Percentiles rank a stretch among this genome's conserved stretches.
These are phyloP conservation scores for Amanita subjunquillea DNA, from an alignment of 768 basidiomycete species.

Conservation along the genomic window DNA sequence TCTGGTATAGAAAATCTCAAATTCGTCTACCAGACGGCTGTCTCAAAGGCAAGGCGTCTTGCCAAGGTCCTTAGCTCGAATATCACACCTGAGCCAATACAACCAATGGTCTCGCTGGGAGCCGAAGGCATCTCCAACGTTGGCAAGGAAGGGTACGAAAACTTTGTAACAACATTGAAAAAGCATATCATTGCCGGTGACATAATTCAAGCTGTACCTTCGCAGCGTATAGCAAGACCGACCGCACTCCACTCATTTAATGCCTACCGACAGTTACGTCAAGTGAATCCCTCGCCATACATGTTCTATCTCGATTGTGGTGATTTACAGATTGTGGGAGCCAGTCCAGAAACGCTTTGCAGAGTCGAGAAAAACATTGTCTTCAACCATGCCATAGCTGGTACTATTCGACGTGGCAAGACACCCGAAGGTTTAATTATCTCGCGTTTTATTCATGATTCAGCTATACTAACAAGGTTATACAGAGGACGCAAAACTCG, in stretches of 20 bases:
- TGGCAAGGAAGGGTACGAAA: slow-evolving; percentile 86
- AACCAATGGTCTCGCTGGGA: slow-evolving; percentile 56
- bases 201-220: slow-evolving; percentile 98
- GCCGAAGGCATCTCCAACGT: slow-evolving; percentile 77
- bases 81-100: slow-evolving; percentile 53
- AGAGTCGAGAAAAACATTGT: slow-evolving; percentile 90
- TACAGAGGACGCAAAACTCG: slow-evolving; percentile 83
- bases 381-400: slow-evolving; percentile 96
- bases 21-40: slow-evolving; percentile 84
- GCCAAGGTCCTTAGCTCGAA: slow-evolving; percentile 53
- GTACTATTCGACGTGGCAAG: slow-evolving; percentile 83
- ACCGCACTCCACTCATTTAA: slow-evolving; percentile 95
- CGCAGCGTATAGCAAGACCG: slow-evolving; percentile 78
- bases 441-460: neutral
- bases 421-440: slow-evolving; percentile 58
- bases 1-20: slow-evolving; percentile 57
- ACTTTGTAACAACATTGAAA: slow-evolving; percentile 85
- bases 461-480: neutral
- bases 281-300: slow-evolving; percentile 96
- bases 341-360: slow-evolving; percentile 95
- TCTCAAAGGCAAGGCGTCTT: slow-evolving; percentile 71
- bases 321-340: slow-evolving; percentile 91
- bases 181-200: slow-evolving; percentile 93
- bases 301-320: slow-evolving; percentile 98
- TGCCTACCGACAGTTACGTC: slow-evolving; percentile 86